Base-by-base conservation (phyloP, 192 early-diverging fungal genomes). In the Kappamyces sp. region DNA sequence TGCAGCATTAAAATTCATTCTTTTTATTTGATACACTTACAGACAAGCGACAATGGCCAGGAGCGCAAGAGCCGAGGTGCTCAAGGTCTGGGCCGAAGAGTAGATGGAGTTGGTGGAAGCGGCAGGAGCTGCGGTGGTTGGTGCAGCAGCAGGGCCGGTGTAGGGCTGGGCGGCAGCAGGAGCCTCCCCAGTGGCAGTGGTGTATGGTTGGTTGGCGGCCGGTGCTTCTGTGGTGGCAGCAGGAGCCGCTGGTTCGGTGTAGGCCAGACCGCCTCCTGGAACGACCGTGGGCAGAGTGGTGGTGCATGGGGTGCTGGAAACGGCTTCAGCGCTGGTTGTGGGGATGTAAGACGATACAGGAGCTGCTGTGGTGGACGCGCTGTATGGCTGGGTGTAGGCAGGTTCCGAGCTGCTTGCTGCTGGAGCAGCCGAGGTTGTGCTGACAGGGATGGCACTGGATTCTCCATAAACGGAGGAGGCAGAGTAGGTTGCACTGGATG, bases 121-220 rank as follows among this genome's bases (percentile, higher is more conserved):
- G 23, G 23, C 23, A 23, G 23, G 23, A 23, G 23, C 23, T 23
- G 23, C 23, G 23, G 23, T 23, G 23, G 23, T 23, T 23, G 23
- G 23, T 23, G 23, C 23, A 23, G 23, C 23, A 23, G 23, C 23
- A 23, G 23, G 23, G 23, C 23, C 23, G 23, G 23, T 23, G 23
- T 23, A 23, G 23, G 23, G 23, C 23, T 23, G 23, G 23, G 23
- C 23, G 23, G 23, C 23, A 23, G 23, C 23, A 23, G 23, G 23
- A 23, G 23, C 23, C 23, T 23, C 23, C 23, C 23, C 44, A 46
- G 12, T 13, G 36, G 49, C 5, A 35, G 38, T 57, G 33, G 54
- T 57, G 54, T 44, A 44, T 34, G 32, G 23, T 23, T n/a, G 40
- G 23, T 2, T n/a, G 31, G 42, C 61, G 38, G 61, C 37, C 8